These are phyloP conservation scores for Polyplosphaeria fusca DNA, from an alignment of 495 filamentous ascomycete species.

Conservation along the genomic window DNA sequence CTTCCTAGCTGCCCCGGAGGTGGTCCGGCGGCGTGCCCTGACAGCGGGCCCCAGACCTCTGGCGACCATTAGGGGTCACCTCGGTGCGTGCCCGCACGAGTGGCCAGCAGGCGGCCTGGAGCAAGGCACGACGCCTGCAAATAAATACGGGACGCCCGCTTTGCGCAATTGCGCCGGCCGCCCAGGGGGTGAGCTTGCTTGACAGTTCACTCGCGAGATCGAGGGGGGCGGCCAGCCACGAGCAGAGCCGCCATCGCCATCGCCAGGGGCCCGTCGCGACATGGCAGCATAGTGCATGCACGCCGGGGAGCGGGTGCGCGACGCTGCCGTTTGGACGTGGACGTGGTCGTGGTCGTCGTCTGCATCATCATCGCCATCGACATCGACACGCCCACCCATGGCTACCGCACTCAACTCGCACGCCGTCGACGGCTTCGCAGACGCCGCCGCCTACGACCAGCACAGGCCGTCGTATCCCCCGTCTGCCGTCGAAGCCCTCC, in stretches of 20 bases:
- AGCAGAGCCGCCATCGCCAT: neutral
- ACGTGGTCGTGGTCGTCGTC: neutral
- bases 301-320: neutral
- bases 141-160: neutral
- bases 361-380: neutral
- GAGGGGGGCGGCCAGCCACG: neutral
- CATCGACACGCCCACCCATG: neutral
- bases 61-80: neutral
- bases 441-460: conserved; percentile 56
- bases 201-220: neutral
- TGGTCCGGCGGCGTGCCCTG: neutral
- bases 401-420: conserved; percentile 11
- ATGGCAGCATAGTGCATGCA: neutral
- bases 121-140: neutral
- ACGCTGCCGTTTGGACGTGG: neutral
- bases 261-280: neutral
- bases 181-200: neutral
- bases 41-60: conserved; percentile 11
- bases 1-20: neutral
- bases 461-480: conserved; percentile 61
- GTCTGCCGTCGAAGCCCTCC: conserved; percentile 52
- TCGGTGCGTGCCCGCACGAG: conserved; percentile 1
- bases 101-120: conserved; percentile 3
- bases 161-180: neutral
- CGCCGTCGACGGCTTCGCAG: conserved; percentile 50